A percentile compares a stretch with the other conserved stretches of the same genome.
These are phyloP conservation scores for Suillus sp. DNA, from an alignment of 768 basidiomycete genomes.

Conservation along the genomic window DNA sequence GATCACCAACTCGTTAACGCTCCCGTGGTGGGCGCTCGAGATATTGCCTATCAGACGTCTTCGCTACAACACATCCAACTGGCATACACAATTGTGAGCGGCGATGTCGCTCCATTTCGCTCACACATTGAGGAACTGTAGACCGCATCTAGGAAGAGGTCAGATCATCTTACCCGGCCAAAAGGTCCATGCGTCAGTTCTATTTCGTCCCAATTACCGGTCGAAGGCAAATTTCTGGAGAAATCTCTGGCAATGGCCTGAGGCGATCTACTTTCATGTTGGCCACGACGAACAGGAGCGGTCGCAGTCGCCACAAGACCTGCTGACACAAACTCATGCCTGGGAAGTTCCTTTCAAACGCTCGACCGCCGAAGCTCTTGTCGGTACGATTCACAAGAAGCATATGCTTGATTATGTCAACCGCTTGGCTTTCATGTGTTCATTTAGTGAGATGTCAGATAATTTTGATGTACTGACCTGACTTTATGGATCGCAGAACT, in stretches of 20 bases:
- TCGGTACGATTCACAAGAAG: conserved; percentile 9
- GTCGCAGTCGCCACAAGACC: conserved; percentile 11
- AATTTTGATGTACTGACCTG: neutral
- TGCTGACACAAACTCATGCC: neutral
- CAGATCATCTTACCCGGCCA: conserved; percentile 33
- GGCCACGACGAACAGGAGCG: neutral
- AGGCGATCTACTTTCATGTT: conserved; percentile 13
- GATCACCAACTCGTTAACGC: conserved; percentile 22
- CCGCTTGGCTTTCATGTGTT: conserved; percentile 32
- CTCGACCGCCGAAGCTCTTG: conserved; percentile 23
- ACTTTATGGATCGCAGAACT: neutral
- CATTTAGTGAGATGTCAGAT: conserved; percentile 23
- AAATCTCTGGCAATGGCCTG: conserved; percentile 28
- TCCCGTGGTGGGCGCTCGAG: conserved; percentile 28
- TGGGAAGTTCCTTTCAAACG: conserved; percentile 28
- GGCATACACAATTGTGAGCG: conserved; percentile 24
- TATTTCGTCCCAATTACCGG: conserved; percentile 34
- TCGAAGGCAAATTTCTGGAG: conserved; percentile 27
- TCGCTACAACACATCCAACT: conserved; percentile 29
- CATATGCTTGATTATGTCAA: conserved; percentile 23
- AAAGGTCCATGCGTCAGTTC: conserved; percentile 33
- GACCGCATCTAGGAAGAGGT: conserved; percentile 30
- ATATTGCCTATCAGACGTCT: conserved; percentile 28
- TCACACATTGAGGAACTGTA: conserved; percentile 17
- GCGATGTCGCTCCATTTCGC: neutral